phyloP scores from a whole-genome alignment of 768 basidiomycete genomes.

The Suillus clintonianus region DNA sequence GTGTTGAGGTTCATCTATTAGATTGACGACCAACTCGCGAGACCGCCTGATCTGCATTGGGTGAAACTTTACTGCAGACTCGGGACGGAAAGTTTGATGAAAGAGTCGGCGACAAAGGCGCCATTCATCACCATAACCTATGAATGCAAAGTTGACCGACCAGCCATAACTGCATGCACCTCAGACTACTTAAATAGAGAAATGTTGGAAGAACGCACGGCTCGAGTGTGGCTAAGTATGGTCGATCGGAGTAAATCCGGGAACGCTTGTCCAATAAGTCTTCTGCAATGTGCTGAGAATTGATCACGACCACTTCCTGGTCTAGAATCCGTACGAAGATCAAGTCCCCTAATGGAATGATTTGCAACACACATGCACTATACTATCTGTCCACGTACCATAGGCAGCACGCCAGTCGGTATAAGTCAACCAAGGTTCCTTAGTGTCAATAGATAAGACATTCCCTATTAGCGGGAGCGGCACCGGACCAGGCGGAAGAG shows the following conservation, averaged over 20 bases:
- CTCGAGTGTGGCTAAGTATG: not conserved
- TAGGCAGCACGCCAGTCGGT: conserved; percentile 31
- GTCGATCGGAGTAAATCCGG: conserved; percentile 8
- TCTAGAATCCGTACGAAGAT: not conserved
- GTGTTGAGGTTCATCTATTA: conserved; percentile 28
- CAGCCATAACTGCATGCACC: conserved; percentile 1
- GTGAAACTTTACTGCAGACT: conserved; percentile 23
- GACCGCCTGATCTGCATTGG: conserved; percentile 25
- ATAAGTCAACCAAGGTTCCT: conserved; percentile 37
- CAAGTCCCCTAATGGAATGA: not conserved
- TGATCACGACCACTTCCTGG: not conserved
- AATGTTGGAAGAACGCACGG: not conserved
- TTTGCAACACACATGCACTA: not conserved
- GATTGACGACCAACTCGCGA: conserved; percentile 23
- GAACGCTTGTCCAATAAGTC: conserved; percentile 8
- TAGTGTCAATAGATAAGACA: conserved; percentile 40
- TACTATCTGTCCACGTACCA: conserved; percentile 11
- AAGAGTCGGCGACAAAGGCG: conserved; percentile 36
- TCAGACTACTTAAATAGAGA: not conserved
- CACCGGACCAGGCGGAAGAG: conserved; percentile 50
- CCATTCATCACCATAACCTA: conserved; percentile 2
- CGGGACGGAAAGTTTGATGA: conserved; percentile 39
- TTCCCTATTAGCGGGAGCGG: conserved; percentile 49
- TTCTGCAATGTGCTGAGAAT: not conserved
- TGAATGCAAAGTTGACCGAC: not conserved